phyloP scores from a whole-genome alignment of 2,329 filamentous ascomycete species.

The Aspergillus phoenicis region DNA sequence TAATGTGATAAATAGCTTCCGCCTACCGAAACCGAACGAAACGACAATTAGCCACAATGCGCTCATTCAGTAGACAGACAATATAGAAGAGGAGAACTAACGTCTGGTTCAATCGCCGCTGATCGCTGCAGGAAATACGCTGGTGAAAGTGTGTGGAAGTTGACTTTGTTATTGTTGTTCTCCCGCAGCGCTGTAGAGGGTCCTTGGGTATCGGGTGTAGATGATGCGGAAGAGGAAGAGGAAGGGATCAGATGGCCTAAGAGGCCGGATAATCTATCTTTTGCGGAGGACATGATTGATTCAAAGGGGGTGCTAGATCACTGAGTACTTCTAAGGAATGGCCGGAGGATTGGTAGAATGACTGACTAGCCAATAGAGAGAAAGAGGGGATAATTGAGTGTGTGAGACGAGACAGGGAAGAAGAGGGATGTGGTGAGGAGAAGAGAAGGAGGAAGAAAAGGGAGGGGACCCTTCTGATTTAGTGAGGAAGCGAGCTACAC shows the following conservation, averaged over 20 bases:
- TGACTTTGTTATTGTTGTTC: constrained; percentile 27
- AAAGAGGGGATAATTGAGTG: no score
- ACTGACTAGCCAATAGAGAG: no score
- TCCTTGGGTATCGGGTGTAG: no score
- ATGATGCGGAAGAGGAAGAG: background rate
- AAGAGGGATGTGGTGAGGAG: background rate
- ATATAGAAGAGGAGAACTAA: constrained; percentile 31
- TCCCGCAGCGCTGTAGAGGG: constrained; percentile 26
- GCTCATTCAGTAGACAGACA: background rate
- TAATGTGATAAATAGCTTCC: constrained; percentile 82
- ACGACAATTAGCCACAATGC: background rate
- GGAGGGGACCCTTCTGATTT: no score
- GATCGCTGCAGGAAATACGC: constrained; percentile 86
- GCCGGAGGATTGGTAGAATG: no score
- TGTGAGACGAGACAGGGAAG: background rate
- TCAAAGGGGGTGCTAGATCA: no score
- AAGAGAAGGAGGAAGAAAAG: no score
- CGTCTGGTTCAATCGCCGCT: constrained; percentile 81
- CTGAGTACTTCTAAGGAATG: no score
- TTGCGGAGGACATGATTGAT: constrained; percentile 30
- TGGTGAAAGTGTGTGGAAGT: constrained; percentile 69
- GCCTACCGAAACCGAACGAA: constrained; percentile 52
- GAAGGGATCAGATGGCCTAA: constrained; percentile 32
- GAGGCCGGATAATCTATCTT: constrained; percentile 32
- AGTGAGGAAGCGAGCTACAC: no score